Percentiles rank a stretch among this genome's conserved stretches.
These are phyloP conservation scores for Cystobasidium tubakii DNA, from an alignment of 768 basidiomycete genomes.

Conservation along the genomic window DNA sequence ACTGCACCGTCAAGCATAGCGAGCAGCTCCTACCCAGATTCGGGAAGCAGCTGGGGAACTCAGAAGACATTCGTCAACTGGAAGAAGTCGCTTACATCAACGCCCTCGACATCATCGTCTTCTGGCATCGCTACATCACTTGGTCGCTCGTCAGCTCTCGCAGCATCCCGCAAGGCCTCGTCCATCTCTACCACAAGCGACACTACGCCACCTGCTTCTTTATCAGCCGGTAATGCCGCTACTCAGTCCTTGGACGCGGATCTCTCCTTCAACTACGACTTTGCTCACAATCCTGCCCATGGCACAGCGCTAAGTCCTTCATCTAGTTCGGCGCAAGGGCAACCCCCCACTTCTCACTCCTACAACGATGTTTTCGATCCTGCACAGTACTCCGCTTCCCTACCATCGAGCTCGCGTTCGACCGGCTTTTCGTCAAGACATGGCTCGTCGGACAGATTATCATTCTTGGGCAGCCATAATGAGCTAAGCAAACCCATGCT, in stretches of 20 bases:
- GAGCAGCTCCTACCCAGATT: slow-evolving; percentile 9
- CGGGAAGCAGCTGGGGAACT: slow-evolving; percentile 6
- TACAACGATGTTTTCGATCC: neutral
- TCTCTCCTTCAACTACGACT: slow-evolving; percentile 22
- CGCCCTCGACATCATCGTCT: neutral
- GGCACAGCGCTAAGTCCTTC: neutral
- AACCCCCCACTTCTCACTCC: neutral
- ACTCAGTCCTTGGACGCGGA: neutral
- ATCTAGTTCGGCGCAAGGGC: neutral
- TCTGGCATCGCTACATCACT: neutral
- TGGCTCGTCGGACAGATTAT: neutral
- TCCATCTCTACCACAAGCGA: neutral
- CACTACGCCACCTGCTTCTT: neutral
- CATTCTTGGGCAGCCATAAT: neutral
- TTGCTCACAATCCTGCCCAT: slow-evolving; percentile 16
- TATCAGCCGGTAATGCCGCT: neutral
- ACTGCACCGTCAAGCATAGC: slow-evolving; percentile 16
- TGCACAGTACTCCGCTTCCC: slow-evolving; percentile 3
- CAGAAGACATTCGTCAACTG: slow-evolving; percentile 3
- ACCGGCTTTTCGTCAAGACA: neutral
- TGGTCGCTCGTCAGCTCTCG: neutral
- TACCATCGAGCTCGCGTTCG: neutral
- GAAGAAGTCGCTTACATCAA: neutral
- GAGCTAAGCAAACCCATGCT: neutral
- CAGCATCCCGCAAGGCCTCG: neutral